These are phyloP conservation scores for Saitozyma podzolica DNA, from an alignment of 768 basidiomycete genomes.

Conservation along the genomic window DNA sequence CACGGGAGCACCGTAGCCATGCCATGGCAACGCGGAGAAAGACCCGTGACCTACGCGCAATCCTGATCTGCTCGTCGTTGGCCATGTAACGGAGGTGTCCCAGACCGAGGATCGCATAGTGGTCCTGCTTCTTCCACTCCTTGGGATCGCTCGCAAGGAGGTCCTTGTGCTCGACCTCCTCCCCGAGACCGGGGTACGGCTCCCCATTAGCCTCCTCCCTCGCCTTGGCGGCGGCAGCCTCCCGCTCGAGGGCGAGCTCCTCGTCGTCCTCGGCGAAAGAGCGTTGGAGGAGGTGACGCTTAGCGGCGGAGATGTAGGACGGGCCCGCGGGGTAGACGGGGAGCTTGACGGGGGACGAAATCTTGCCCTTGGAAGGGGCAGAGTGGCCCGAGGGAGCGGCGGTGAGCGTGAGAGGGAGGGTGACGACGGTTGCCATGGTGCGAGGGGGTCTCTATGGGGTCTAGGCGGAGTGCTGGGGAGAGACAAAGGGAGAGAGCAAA, in stretches of 20 bases:
- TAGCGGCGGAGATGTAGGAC: slow-evolving; percentile 80
- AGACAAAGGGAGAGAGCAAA: neutral
- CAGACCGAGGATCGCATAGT: slow-evolving; percentile 94
- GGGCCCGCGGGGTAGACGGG: slow-evolving; percentile 80
- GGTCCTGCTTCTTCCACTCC: slow-evolving; percentile 99
- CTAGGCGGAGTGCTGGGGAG: neutral
- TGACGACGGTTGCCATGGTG: slow-evolving; percentile 48
- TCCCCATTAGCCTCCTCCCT: slow-evolving; percentile 53
- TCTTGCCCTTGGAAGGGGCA: slow-evolving; percentile 52
- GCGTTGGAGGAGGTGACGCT: slow-evolving; percentile 70
- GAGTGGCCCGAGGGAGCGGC: slow-evolving; percentile 57
- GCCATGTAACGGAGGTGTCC: slow-evolving; percentile 85
- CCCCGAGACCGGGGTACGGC: slow-evolving; percentile 87
- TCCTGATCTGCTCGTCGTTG: slow-evolving; percentile 86
- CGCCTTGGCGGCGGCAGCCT: slow-evolving; percentile 58
- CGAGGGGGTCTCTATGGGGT: slow-evolving; percentile 4
- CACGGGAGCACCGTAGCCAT: neutral
- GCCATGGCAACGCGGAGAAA: neutral
- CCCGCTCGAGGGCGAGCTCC: slow-evolving; percentile 61
- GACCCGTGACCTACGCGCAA: slow-evolving; percentile 71
- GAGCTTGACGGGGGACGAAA: slow-evolving; percentile 56
- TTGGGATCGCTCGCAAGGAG: slow-evolving; percentile 82
- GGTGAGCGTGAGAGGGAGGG: slow-evolving; percentile 55
- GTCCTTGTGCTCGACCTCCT: slow-evolving; percentile 76
- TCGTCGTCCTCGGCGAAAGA: slow-evolving; percentile 85